Base-by-base conservation (phyloP, 805 yeast species). In the Cyberlindnera subsufficiens region DNA sequence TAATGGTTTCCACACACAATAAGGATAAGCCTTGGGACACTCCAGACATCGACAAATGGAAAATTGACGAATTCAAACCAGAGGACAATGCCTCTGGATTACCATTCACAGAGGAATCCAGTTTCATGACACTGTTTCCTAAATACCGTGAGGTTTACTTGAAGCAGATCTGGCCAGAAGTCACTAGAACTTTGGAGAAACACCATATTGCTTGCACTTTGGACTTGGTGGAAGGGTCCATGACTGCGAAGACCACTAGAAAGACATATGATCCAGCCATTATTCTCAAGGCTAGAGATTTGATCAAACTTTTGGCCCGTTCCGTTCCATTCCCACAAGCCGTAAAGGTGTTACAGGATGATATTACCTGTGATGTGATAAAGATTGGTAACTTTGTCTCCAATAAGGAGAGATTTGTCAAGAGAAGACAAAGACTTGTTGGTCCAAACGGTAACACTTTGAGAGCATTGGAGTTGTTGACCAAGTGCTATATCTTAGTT, bases 11-110 rank as follows among this genome's bases (percentile, higher is more conserved):
- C 2, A 87, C 95, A 37, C 90, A 91, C 64, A 87, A 93, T 64
- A 82, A 80, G 59, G 98, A 93, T 56, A 91, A 91, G 65, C 98
- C 98, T 41, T 90, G 98, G 98, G 98, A 90, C 61, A 90, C 96
- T 10, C 87, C 85, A 17, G 96, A 89, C 54, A 81, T 90, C 44
- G 96, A 90, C 62, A 90, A 91, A 63, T 91, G 99, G 99, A 71
- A 75, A 54, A 71, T 80, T 30, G 96, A 87, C 30, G 95, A 88
- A 44, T 93, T 93, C 71, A 83, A 75, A 52, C 87, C 88, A 2
- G 96, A 88, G 54, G 96, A 93, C 60, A 87, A 89, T 59, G 80
- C 78, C 6, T 78, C 90, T 10, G 96, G 97, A 0, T 72, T 74
- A 37, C 86, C 96, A 16, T 93, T 93, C 59, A 75, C 95, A n/a